Percentiles rank a stretch among this genome's conserved stretches.
These are phyloP conservation scores for Achlya hypogyna DNA, from an alignment of 352 stramenopile genomes.

Conservation along the genomic window DNA sequence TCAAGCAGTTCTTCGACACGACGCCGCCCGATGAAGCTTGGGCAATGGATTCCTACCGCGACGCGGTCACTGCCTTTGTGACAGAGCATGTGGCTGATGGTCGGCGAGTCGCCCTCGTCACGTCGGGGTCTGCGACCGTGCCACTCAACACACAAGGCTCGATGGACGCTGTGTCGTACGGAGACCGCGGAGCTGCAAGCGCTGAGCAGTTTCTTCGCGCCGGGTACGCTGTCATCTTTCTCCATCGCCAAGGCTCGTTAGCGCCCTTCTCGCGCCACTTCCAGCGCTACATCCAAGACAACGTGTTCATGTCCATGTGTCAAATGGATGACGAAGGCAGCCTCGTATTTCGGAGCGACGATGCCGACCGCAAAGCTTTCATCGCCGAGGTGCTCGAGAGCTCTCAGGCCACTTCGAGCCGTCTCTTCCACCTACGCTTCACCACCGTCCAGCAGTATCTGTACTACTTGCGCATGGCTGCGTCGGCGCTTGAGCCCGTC, in stretches of 20 bases:
- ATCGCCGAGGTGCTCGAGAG: slow-evolving; percentile 30
- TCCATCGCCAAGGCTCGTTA: slow-evolving; percentile 67
- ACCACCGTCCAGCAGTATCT: slow-evolving; percentile 78
- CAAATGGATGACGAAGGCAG: slow-evolving; percentile 38
- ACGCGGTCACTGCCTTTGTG: slow-evolving; percentile 48
- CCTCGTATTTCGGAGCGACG: slow-evolving; percentile 6
- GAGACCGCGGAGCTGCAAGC: slow-evolving; percentile 62
- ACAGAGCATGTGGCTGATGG: slow-evolving; percentile 38
- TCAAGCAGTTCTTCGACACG: slow-evolving; percentile 75
- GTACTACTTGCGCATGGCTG: slow-evolving; percentile 49
- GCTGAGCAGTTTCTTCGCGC: slow-evolving; percentile 72
- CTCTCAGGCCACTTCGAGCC: slow-evolving; percentile 49
- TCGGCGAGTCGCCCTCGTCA: slow-evolving; percentile 72
- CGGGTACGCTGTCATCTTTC: slow-evolving; percentile 75
- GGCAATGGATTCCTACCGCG: slow-evolving; percentile 33
- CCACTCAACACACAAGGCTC: slow-evolving; percentile 49
- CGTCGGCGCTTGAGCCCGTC: slow-evolving; percentile 42
- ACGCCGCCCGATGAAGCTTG: slow-evolving; percentile 53
- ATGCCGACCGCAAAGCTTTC: slow-evolving; percentile 30
- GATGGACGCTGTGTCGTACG: slow-evolving; percentile 63
- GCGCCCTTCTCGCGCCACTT: slow-evolving; percentile 79
- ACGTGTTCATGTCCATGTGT: slow-evolving; percentile 78
- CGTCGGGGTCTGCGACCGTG: slow-evolving; percentile 65
- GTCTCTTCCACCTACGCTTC: slow-evolving; percentile 67
- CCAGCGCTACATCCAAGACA: slow-evolving; percentile 70